Conservation (phyloP, 768 basidiomycete genomes). For the Suillus fuscotomentosus region DNA sequence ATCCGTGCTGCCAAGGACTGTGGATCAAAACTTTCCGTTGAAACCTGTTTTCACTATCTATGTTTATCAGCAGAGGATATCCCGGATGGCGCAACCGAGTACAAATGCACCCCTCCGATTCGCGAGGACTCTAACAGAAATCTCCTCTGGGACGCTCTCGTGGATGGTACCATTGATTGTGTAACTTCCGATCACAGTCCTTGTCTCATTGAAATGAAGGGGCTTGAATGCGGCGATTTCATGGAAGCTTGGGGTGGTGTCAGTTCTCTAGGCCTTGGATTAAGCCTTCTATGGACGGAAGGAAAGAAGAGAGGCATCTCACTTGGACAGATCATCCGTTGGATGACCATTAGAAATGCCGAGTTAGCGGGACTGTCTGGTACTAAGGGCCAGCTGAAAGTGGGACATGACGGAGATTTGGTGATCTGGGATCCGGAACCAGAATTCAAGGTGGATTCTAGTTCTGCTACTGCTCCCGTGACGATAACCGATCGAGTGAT, state of each 20-base stretch:
- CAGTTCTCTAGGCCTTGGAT: conserved; percentile 83
- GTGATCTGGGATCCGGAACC: conserved; percentile 75
- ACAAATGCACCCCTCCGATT: conserved; percentile 97
- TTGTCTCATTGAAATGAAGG: conserved; percentile 81
- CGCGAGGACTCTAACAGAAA: conserved; percentile 72
- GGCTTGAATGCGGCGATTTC: conserved; percentile 70
- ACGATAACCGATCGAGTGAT: conserved; percentile 8
- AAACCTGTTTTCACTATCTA: conserved; percentile 98
- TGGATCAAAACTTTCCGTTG: conserved; percentile 77
- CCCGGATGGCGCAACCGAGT: conserved; percentile 75
- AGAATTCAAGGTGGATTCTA: conserved; percentile 38
- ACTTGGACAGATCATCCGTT: conserved; percentile 63
- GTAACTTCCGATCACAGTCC: conserved; percentile 97
- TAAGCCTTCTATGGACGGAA: conserved; percentile 90
- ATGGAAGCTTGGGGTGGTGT: conserved; percentile 97
- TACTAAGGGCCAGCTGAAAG: conserved; percentile 68
- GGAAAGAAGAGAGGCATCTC: conserved; percentile 47
- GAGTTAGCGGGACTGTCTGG: conserved; percentile 70
- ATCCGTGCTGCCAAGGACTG: conserved; percentile 66
- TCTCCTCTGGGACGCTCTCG: conserved; percentile 76
- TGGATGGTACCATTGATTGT: conserved; percentile 83
- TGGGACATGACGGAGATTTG: conserved; percentile 85
- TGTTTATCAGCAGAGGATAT: conserved; percentile 71
- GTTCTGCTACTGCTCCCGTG: neutral
- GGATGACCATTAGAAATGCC: conserved; percentile 75